Conservation (phyloP, 2,329 filamentous ascomycete genomes). For the Talaromyces sp. region DNA sequence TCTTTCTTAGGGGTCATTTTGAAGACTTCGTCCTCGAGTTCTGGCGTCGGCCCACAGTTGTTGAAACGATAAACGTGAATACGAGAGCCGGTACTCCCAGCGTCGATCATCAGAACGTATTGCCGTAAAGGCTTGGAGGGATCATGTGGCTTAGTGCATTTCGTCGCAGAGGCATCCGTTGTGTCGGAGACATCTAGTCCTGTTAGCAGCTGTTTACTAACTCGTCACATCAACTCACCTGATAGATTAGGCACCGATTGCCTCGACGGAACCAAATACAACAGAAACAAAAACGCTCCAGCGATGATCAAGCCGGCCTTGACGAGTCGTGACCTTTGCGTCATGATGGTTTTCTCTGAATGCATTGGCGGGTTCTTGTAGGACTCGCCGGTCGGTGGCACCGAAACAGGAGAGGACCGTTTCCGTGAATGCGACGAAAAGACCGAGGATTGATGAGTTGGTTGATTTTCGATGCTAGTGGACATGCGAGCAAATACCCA, state of each 20-base stretch:
- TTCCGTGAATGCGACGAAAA: conserved; percentile 46
- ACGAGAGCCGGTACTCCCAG: conserved; percentile 92
- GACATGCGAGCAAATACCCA: conserved; percentile 48
- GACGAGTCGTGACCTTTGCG: conserved; percentile 58
- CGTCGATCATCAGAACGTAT: conserved; percentile 98
- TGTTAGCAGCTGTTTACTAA: neutral
- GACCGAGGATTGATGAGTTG: conserved; percentile 50
- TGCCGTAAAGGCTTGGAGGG: conserved; percentile 91
- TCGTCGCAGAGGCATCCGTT: conserved; percentile 44
- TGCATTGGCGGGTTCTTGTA: conserved; percentile 42
- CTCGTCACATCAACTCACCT: conserved; percentile 22
- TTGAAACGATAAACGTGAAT: conserved; percentile 99
- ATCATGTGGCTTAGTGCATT: conserved; percentile 78
- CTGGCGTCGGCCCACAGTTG: conserved; percentile 93
- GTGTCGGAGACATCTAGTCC: neutral
- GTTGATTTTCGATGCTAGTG: conserved; percentile 51
- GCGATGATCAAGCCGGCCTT: conserved; percentile 60
- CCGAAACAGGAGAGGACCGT: conserved; percentile 53
- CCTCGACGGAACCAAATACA: conserved; percentile 49
- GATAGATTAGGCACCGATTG: conserved; percentile 25
- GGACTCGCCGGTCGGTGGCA: conserved; percentile 40
- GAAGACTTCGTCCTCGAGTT: conserved; percentile 89
- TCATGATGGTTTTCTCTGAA: conserved; percentile 49
- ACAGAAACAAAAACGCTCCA: conserved; percentile 56
- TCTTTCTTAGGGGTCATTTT: conserved; percentile 85